Percentiles rank a stretch among this genome's conserved stretches.
Evolutionary conservation across 2,329 filamentous ascomycete species (phyloP).

Genomic region (Paraphaeosphaeria sporulosa): DNA sequence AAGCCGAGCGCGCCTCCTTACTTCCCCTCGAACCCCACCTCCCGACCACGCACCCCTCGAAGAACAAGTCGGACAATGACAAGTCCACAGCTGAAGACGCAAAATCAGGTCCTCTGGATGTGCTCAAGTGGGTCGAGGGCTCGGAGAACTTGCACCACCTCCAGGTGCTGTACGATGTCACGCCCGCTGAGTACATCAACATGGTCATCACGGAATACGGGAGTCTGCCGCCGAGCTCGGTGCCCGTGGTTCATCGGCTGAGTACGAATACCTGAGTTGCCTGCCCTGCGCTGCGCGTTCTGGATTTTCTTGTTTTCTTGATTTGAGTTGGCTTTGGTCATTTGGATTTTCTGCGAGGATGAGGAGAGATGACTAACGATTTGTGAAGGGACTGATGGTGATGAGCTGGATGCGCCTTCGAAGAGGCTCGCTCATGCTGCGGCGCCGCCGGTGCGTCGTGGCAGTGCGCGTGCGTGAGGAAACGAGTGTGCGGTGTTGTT

Average conservation of each 20-base stretch:
- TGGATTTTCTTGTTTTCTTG: conserved; percentile 5
- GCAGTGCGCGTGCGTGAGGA: not conserved
- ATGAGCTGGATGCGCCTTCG: conserved; percentile 13
- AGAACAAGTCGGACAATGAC: conserved; percentile 32
- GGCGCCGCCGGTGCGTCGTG: not conserved
- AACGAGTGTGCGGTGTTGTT: not conserved
- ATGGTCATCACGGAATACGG: conserved; percentile 93
- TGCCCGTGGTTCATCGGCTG: conserved; percentile 75
- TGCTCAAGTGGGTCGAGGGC: conserved; percentile 48
- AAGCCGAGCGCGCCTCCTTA: conserved; percentile 40
- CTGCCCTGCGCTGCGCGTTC: conserved; percentile 2
- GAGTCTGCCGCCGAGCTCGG: conserved; percentile 82
- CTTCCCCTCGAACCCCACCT: conserved; percentile 41
- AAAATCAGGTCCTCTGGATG: conserved; percentile 35
- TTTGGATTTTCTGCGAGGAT: not conserved
- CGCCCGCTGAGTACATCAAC: conserved; percentile 83
- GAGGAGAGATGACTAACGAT: conserved; percentile 5
- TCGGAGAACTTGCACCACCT: conserved; percentile 63
- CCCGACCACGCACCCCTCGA: conserved; percentile 23
- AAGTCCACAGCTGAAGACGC: conserved; percentile 28
- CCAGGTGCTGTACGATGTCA: conserved; percentile 91
- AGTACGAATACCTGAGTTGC: conserved; percentile 44
- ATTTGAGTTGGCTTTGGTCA: not conserved
- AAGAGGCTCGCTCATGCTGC: not conserved
- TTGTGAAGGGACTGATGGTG: conserved; percentile 12